Base-by-base conservation (phyloP, 805 yeast genomes). In the Candida arabinofermentans region DNA sequence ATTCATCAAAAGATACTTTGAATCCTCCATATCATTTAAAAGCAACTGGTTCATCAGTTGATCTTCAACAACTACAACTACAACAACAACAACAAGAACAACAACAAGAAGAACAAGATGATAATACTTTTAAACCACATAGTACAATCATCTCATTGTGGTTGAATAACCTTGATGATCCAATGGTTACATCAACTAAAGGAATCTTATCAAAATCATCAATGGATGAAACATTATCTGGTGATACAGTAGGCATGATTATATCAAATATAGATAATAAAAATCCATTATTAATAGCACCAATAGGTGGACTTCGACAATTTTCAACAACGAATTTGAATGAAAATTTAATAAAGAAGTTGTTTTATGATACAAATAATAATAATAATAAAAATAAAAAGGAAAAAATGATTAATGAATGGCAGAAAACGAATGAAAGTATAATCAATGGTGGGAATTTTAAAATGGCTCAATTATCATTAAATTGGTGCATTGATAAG, bases 231-330 rank as follows among this genome's bases (percentile, higher is more conserved):
- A 30, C 46, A 2, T 24, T 47, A 8, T 30, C 50, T 7, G 49
- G 45, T 27, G 58, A 50, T 27, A 26, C 41, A 5, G 45, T 46
- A 22, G 55, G 51, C 19, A 48, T 52, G 24, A 27, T 41, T 12
- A 42, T 42, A 9, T 36, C 41, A 30, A 30, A 22, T 5, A 36
- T 30, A 3, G 30, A 33, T 8, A 6, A 40, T 0, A 33, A 27
- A 13, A 23, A 40, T 18, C 40, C 69, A 2, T 36, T 69, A n/a
- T 41, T 69, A 27, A 47, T 69, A 16, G 55, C 70, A 23, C 69
- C 72, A 2, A 55, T 69, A 39, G 74, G 74, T 33, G 74, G 74
- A 0, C 45, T 70, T 16, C 60, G 72, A 39, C 70, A 69, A 42
- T 59, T 64, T 36, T 49, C 72, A 5, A 56, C 59, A 46, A 58